Base-by-base conservation (phyloP, 2,329 filamentous ascomycete species). In the Neofusicoccum ribis region DNA sequence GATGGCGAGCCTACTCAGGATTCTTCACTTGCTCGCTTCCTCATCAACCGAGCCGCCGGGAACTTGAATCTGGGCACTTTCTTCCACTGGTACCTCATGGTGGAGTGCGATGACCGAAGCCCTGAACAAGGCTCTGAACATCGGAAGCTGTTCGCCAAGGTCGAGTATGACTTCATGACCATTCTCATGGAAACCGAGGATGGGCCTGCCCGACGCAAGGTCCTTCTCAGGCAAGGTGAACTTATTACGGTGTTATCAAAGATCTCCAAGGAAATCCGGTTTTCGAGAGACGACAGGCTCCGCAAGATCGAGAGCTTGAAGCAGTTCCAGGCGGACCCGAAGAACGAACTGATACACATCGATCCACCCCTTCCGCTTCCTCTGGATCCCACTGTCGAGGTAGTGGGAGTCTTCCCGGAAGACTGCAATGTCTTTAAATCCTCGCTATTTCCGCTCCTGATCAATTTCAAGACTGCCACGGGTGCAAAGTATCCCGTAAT, bases 41-140 rank as follows among this genome's bases (percentile, higher is more conserved):
- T 99, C 3, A 95, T 99, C 64, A 88, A 91, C 1, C 87, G 95
- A 41, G 96, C 95, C 3, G 90, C 91, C 14, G 88, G 89, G 67
- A 98, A 96, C 73, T 91, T 97, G 72, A 89, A 91, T 66, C 85
- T 99, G 1, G 95, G 94, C 36, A 99, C 96, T 75, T 97, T 96
- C 78, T 87, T 99, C 63, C 92, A 97, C 76, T 99, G 95, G 95
- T 99, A 98, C 77, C 84, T 99, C 2, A 97, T 97, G 89, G 95
- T 99, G 1, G 96, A 99, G 79, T 96, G 93, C 70, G 92, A 96
- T 70, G 94, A 97, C 75, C 78, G 80, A 44, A 93, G 90, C 69
- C 87, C 88, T 3, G 90, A 92, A 49, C 91, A 93, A 70, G 85
- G 88, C 23, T 83, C 87, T 4, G 88, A 89, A 65, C 90, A 94